Evolutionary conservation across 441 rosid genomes (phyloP).

Genomic region (Melastoma candidum): DNA sequence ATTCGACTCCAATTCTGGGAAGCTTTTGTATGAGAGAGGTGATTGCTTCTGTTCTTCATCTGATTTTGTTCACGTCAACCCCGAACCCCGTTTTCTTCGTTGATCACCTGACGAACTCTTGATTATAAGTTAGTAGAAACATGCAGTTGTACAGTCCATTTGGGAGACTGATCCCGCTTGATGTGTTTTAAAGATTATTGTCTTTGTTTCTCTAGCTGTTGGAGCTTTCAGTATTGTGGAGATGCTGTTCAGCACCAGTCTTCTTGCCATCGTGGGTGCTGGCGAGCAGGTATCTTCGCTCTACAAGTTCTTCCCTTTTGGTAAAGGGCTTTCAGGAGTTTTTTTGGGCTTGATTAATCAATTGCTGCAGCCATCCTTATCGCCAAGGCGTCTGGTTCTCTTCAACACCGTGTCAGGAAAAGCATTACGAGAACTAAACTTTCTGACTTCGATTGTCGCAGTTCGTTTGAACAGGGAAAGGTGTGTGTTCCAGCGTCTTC

Average conservation of each 20-base stretch:
- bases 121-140: too few relatives aligned
- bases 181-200: slow-evolving; percentile 9
- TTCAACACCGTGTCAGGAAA: slow-evolving; percentile 58
- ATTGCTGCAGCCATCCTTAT: slow-evolving; percentile 57
- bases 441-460: slow-evolving; percentile 70
- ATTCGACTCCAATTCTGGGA: slow-evolving; percentile 69
- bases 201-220: slow-evolving; percentile 27
- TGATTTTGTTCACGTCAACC: too few relatives aligned
- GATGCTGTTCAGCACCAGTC: slow-evolving; percentile 75
- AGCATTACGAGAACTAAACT: slow-evolving; percentile 64
- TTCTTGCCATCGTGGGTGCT: slow-evolving; percentile 86
- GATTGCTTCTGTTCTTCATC: slow-evolving; percentile 8
- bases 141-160: background rate
- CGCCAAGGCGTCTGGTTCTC: slow-evolving; percentile 79
- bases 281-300: slow-evolving; percentile 66
- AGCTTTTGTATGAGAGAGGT: slow-evolving; percentile 83
- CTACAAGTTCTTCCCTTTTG: background rate
- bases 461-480: slow-evolving; percentile 70
- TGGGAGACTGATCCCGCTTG: background rate
- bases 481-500: slow-evolving; percentile 14
- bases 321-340: background rate
- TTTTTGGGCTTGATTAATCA: background rate
- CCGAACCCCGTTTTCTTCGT: too few relatives aligned
- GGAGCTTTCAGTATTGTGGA: slow-evolving; percentile 72
- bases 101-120: too few relatives aligned